phyloP scores from a whole-genome alignment of 805 yeast genomes.

The Lachancea lanzarotensis region DNA sequence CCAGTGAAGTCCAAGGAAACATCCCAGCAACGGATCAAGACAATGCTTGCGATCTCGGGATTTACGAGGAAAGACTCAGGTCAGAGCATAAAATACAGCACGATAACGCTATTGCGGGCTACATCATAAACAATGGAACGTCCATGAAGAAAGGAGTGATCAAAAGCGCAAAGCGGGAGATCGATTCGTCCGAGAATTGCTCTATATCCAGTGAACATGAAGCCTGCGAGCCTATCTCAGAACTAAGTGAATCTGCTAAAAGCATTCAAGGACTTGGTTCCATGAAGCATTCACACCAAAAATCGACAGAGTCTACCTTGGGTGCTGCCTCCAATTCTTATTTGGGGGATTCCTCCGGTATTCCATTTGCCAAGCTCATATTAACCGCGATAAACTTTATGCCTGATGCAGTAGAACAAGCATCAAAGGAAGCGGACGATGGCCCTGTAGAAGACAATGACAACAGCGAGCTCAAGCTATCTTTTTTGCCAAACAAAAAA shows the following conservation, averaged over 20 bases:
- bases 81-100: conserved; percentile 18
- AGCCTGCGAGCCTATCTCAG: conserved; percentile 5
- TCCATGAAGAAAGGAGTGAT: conserved; percentile 15
- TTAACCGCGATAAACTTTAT: conserved; percentile 67
- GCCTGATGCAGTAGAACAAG: conserved; percentile 27
- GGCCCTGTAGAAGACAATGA: conserved; percentile 10
- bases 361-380: conserved; percentile 70
- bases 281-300: conserved; percentile 12
- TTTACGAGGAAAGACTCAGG: conserved; percentile 18
- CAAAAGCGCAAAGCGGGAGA: neutral
- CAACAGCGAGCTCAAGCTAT: conserved; percentile 15
- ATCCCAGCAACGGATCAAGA: conserved; percentile 27
- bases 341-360: conserved; percentile 50
- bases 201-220: neutral
- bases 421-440: conserved; percentile 19
- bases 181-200: neutral
- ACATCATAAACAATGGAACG: conserved; percentile 22
- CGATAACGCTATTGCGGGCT: conserved; percentile 23
- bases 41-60: conserved; percentile 21
- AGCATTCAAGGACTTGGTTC: conserved; percentile 20
- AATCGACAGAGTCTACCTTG: conserved; percentile 1
- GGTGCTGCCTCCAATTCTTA: conserved; percentile 28
- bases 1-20: conserved; percentile 20
- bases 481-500: conserved; percentile 55
- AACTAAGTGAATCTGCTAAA: conserved; percentile 20